A percentile compares a stretch with the other conserved stretches of the same genome.
These are phyloP conservation scores for Amyloporia xantha DNA, from an alignment of 768 basidiomycete species.

Conservation along the genomic window DNA sequence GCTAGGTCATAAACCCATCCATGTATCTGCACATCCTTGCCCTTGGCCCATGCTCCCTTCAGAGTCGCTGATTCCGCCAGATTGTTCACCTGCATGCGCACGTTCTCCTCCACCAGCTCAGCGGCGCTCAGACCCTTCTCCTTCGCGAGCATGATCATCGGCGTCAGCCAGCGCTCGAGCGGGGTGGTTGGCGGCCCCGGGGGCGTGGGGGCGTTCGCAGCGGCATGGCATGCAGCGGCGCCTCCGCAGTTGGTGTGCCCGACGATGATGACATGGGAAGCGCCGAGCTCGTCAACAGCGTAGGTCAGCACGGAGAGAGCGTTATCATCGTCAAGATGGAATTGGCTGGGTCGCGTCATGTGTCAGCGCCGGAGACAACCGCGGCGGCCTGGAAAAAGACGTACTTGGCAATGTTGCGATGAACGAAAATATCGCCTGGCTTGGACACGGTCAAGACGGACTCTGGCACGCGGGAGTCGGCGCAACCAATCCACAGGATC, in stretches of 20 bases:
- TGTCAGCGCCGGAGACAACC: too few species aligned
- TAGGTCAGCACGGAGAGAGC: constrained; percentile 67
- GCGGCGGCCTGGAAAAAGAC: too few species aligned
- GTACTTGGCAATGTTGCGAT: constrained; percentile 86
- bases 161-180: constrained; percentile 68
- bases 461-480: constrained; percentile 84
- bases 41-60: constrained; percentile 21
- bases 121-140: constrained; percentile 4
- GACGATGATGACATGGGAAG: constrained; percentile 77
- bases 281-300: constrained; percentile 62
- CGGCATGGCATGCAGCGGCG: constrained; percentile 47
- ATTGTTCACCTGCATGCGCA: constrained; percentile 24
- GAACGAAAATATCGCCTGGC: constrained; percentile 80
- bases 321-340: constrained; percentile 65
- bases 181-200: constrained; percentile 21
- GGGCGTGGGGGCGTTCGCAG: constrained; percentile 31
- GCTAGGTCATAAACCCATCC: constrained; percentile 66
- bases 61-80: constrained; percentile 18
- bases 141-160: constrained; percentile 48
- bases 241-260: constrained; percentile 86
- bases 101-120: constrained; percentile 52
- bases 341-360: constrained; percentile 43
- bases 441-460: constrained; percentile 58
- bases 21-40: constrained; percentile 25
- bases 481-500: constrained; percentile 77